Evolutionary conservation across 2,329 filamentous ascomycete genomes (phyloP), one percentile per base, ranked within the genome.

Genomic region (Alternaria sp.): DNA sequence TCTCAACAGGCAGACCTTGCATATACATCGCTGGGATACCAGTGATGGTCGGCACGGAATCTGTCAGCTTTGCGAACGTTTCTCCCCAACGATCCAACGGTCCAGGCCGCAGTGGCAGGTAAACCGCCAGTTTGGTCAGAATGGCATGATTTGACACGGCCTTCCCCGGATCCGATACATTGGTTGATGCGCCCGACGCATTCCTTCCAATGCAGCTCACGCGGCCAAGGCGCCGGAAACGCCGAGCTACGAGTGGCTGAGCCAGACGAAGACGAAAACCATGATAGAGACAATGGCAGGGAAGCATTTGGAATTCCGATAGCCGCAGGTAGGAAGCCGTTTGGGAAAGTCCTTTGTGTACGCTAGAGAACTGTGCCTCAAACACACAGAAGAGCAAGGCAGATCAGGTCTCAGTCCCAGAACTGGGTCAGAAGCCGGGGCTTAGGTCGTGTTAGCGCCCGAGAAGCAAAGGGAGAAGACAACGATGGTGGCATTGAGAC

Each of bases 101-200:
- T 28, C 10, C 53, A 44, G 30, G 25, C n/a, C 26, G 13, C 53
- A 17, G 52, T 30, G 28, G n/a, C 26, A 57, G 21, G 6, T 44
- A 21, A 49, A 44, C 52, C 53, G 58, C 30, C 52, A 51, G 12
- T 26, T n/a, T 25, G 46, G 52, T 36, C 45, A 44, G 25, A 54
- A 51, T 44, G 52, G 32, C 44, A 61, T 46, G 44, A 46, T 49
- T 57, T 50, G 52, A 40, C 46, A 50, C 23, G 7, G 12, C 10
- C 36, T 30, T 51, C 30, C 28, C 28, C 49, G 8, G 45, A 61
- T 58, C 61, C 64, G 64, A 57, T 45, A 55, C 53, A 44, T 11
- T 56, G 61, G 64, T 65, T 44, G 32, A 26, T 32, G 36, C 59
- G 64, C 64, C 62, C 59, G 61, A 58, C 51, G 51, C 30, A 56